phyloP scores from a whole-genome alignment of 306 rosid genomes.

The Mimosa pudica region DNA sequence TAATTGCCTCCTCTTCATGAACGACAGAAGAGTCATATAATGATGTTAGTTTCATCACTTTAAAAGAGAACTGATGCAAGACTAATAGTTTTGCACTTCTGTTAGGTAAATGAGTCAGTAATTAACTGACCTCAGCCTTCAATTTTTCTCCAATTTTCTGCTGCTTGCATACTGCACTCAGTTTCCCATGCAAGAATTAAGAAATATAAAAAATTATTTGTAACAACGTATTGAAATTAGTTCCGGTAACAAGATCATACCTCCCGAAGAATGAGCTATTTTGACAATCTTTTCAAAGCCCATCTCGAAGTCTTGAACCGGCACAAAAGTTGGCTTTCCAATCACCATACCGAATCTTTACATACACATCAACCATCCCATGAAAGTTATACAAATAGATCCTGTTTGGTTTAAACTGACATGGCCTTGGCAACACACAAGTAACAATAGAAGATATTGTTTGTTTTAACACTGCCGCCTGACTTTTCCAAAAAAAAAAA shows the following conservation, averaged over 20 bases:
- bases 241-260: conserved; percentile 44
- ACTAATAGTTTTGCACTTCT: background rate
- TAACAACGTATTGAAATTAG: conserved; percentile 25
- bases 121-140: conserved; percentile 73
- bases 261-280: conserved; percentile 89
- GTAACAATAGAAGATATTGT: background rate
- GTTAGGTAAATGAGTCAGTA: conserved; percentile 24
- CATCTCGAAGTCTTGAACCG: conserved; percentile 86
- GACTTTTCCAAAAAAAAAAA: background rate
- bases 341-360: conserved; percentile 71
- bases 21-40: conserved; percentile 33
- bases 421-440: too few species aligned
- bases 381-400: conserved; percentile 11
- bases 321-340: conserved; percentile 89
- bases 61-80: conserved; percentile 13
- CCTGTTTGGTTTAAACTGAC: too few species aligned
- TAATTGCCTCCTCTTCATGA: conserved; percentile 67
- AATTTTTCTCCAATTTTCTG: conserved; percentile 63
- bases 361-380: conserved; percentile 12
- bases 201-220: conserved; percentile 20
- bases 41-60: conserved; percentile 19
- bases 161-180: conserved; percentile 73
- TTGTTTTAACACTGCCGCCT: background rate
- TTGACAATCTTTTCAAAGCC: conserved; percentile 90
- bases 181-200: conserved; percentile 7